Evolutionary conservation across 805 yeast species (phyloP).

Genomic region (Zygotorulaspora florentina): DNA sequence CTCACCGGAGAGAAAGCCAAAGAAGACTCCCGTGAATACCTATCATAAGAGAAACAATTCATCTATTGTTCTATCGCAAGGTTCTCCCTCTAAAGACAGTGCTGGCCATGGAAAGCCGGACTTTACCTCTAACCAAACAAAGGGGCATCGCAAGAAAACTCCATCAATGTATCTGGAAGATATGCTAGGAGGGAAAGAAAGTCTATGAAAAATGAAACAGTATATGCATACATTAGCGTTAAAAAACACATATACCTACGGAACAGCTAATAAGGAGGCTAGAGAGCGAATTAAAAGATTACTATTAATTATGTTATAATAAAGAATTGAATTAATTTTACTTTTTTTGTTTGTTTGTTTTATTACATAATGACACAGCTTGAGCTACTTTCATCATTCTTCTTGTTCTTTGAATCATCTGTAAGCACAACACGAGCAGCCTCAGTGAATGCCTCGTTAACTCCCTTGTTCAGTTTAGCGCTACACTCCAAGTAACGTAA

Average conservation of each 20-base stretch:
- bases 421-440: slow-evolving; percentile 95
- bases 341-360: slow-evolving; percentile 1
- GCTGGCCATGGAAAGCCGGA: neutral
- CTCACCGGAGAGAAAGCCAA: slow-evolving; percentile 30
- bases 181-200: slow-evolving; percentile 19
- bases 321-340: neutral
- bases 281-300: neutral
- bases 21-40: slow-evolving; percentile 29
- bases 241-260: slow-evolving; percentile 1
- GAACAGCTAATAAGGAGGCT: neutral
- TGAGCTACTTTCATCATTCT: slow-evolving; percentile 37
- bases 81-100: slow-evolving; percentile 9
- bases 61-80: slow-evolving; percentile 31
- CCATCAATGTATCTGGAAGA: slow-evolving; percentile 32
- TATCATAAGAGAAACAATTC: slow-evolving; percentile 40
- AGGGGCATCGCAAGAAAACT: slow-evolving; percentile 13
- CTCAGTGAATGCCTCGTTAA: slow-evolving; percentile 98
- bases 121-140: slow-evolving; percentile 8
- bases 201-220: neutral
- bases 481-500: slow-evolving; percentile 93
- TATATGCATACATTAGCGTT: neutral
- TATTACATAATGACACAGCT: slow-evolving; percentile 42
- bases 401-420: slow-evolving; percentile 77
- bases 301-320: neutral
- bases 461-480: slow-evolving; percentile 94